Base-by-base conservation (phyloP, 129 eudicot genomes). In the Pseudognaphalium luteoalbum region DNA sequence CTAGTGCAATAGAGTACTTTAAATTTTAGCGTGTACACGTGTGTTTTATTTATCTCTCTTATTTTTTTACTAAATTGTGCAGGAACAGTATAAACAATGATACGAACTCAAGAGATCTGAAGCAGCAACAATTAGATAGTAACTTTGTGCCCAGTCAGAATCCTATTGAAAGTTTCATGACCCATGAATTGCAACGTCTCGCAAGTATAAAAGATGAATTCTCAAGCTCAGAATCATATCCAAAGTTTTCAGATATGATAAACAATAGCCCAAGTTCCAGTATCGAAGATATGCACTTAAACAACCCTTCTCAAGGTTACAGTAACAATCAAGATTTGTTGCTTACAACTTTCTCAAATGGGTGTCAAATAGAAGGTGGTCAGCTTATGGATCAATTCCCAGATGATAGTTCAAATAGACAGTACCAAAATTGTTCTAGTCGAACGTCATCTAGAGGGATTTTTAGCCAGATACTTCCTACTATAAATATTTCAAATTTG, bases 381-480 rank as follows among this genome's bases (percentile, higher is more conserved):
- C 83, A 74, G 78, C 65, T 84, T 76, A 83, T 80, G 0, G 70
- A 87, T 64, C 83, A 65, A 62, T 73, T 76, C 29, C 69, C 75
- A 42, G 72, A 76, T 44, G 85, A 78, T 59, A 30, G 64, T 70
- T 73, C 71, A 41, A 82, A 42, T 30, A 70, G 28, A 75, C 62
- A 20, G 33, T 67, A 51, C 19, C 75, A 76, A 56, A 78, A 66
- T 50, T 54, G 82, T 58, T 63, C 83, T 25, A 82, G 73, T 70
- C 44, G 68, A 22, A 61, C 59, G 21, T 4, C 78, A 50, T 79
- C 80, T 29, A 82, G 85, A 71, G 81, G 84, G 35, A 81, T 50
- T 58, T 85, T 85, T 82, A 81, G 93, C 79, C 92, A 90, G 83
- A 90, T 90, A 35, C 84, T 80, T 67, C 97, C 98, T 4, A 85